Percentiles rank a stretch among this genome's conserved stretches.
Evolutionary conservation across 345 rosid genomes (phyloP).

Genomic region (Gossypium arboreum): DNA sequence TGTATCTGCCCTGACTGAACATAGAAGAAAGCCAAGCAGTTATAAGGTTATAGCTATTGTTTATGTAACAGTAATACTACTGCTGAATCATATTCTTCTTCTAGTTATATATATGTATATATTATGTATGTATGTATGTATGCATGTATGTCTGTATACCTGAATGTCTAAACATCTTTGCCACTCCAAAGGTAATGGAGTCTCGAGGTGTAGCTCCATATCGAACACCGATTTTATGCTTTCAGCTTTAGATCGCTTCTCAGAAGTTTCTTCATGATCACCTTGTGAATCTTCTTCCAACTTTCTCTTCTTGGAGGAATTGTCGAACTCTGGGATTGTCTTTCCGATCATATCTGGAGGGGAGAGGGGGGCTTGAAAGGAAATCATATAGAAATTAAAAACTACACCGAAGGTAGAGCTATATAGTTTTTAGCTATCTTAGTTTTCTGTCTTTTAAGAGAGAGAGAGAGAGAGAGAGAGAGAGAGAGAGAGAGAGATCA

Average conservation of each 20-base stretch:
- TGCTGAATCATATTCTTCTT: neutral
- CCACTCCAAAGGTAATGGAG: constrained; percentile 53
- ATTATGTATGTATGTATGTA: neutral
- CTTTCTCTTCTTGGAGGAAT: constrained; percentile 53
- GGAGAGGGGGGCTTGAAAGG: constrained; percentile 36
- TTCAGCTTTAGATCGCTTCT: constrained; percentile 27
- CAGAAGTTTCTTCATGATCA: constrained; percentile 15
- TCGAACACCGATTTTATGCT: constrained; percentile 27
- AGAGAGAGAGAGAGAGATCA: constrained; percentile 12
- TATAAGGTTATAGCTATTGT: neutral
- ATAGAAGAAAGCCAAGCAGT: neutral
- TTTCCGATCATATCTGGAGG: constrained; percentile 28
- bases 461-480: no score
- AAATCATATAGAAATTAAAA: constrained; percentile 35
- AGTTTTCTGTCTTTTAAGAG: neutral
- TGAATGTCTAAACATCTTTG: constrained; percentile 58
- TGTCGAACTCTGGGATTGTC: constrained; percentile 24
- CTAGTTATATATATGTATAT: neutral
- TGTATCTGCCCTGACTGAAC: constrained; percentile 64
- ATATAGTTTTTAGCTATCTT: constrained; percentile 7
- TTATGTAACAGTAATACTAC: neutral
- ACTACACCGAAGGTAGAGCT: neutral
- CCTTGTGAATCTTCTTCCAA: constrained; percentile 31
- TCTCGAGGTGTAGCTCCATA: constrained; percentile 46
- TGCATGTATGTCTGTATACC: constrained; percentile 21